These are phyloP conservation scores for Kazachstania taianensis DNA, from an alignment of 805 yeast species.

Conservation along the genomic window DNA sequence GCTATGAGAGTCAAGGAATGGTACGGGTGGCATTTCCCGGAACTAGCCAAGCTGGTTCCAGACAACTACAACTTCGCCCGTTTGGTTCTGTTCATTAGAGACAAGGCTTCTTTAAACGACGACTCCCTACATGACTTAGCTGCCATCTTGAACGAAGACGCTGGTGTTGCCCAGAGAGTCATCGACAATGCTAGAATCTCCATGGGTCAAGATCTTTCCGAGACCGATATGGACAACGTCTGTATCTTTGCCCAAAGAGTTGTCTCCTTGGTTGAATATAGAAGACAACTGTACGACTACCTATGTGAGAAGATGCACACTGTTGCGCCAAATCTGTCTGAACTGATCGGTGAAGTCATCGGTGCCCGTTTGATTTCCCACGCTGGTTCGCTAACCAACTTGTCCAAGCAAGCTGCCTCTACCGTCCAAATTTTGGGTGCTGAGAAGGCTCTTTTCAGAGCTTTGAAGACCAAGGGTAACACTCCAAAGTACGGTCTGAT, in stretches of 20 bases:
- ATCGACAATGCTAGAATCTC: slow-evolving; percentile 93
- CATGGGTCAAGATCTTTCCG: slow-evolving; percentile 98
- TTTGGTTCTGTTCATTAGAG: slow-evolving; percentile 71
- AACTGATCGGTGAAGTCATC: slow-evolving; percentile 95
- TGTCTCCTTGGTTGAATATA: slow-evolving; percentile 83
- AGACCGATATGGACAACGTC: slow-evolving; percentile 87
- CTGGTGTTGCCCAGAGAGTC: slow-evolving; percentile 82
- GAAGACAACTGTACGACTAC: slow-evolving; percentile 73
- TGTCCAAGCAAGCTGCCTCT: slow-evolving; percentile 97
- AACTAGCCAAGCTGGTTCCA: slow-evolving; percentile 80
- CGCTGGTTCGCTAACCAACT: slow-evolving; percentile 93
- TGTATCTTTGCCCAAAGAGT: slow-evolving; percentile 88
- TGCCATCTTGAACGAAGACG: slow-evolving; percentile 75
- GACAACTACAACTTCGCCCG: slow-evolving; percentile 83
- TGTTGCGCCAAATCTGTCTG: slow-evolving; percentile 95
- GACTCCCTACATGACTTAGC: slow-evolving; percentile 86
- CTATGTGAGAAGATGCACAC: slow-evolving; percentile 92
- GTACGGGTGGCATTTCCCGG: slow-evolving; percentile 99
- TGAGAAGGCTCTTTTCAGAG: slow-evolving; percentile 93
- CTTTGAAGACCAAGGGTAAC: slow-evolving; percentile 91
- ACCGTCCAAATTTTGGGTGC: slow-evolving; percentile 98
- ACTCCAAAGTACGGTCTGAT: slow-evolving; percentile 94
- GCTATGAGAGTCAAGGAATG: slow-evolving; percentile 96
- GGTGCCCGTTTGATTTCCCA: slow-evolving; percentile 98
- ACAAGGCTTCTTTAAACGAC: slow-evolving; percentile 73